Conservation (phyloP, 176 grass and related monocot species). For the Triticum urartu region DNA sequence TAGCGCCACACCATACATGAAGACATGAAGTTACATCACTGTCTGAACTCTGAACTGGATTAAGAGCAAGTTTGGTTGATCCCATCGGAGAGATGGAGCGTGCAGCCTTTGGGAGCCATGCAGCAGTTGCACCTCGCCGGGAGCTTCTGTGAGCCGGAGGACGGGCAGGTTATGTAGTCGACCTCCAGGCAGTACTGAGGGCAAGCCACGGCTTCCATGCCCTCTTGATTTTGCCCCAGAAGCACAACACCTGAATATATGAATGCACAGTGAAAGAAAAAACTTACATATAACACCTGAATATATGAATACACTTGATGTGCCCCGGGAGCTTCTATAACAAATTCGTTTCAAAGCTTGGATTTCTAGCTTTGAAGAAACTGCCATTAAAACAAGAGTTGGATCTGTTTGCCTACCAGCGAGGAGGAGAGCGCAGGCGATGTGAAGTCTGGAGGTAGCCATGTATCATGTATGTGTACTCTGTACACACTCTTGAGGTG, state of each 20-base stretch:
- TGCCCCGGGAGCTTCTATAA: no score
- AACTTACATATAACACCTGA: no score
- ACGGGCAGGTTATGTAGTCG: no score
- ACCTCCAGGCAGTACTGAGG: constrained; percentile 29
- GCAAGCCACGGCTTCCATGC: constrained; percentile 21
- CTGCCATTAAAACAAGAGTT: not conserved
- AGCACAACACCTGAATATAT: constrained; percentile 17
- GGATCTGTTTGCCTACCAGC: not conserved
- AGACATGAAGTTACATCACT: not conserved
- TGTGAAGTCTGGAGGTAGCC: constrained; percentile 22
- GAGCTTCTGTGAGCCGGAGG: no score
- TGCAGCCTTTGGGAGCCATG: constrained; percentile 51
- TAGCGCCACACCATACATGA: not conserved
- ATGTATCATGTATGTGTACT: not conserved
- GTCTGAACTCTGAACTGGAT: not conserved
- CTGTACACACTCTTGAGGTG: not conserved
- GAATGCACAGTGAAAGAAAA: no score
- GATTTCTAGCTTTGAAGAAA: not conserved
- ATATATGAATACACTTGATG: not conserved
- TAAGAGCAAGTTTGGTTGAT: constrained; percentile 17
- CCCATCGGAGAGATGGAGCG: constrained; percentile 47
- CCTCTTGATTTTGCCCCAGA: not conserved
- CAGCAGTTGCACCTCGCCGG: constrained; percentile 57
- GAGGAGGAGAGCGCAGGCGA: constrained; percentile 11
- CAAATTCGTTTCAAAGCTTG: not conserved